Base-by-base conservation (phyloP, 129 eudicot species). In the Scalesia atractyloides region DNA sequence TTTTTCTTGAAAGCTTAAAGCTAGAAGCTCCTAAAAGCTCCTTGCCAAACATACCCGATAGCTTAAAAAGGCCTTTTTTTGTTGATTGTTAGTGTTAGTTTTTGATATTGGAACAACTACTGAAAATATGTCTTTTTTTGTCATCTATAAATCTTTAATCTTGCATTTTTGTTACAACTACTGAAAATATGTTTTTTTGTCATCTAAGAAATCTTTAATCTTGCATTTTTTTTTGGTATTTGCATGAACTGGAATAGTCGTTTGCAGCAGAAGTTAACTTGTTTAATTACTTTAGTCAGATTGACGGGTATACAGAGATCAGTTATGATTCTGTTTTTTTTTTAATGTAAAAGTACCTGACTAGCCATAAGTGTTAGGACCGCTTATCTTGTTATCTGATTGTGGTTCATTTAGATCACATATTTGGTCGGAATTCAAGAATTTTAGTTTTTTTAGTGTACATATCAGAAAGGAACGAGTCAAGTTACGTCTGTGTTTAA, bases 181-280 rank as follows among this genome's bases (percentile, higher is more conserved):
- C 2, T 39, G 12, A 22, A 57, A 0, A 3, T 57, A 11, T 57
- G 64, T 6, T 22, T 57, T 11, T 57, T 6, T 49, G 16, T 68
- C 46, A 24, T 46, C 36, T 48, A 4, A 68, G 30, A n/a, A 4
- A 49, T 50, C 30, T 69, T 50, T 6, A 69, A 69, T 69, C 33
- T 69, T 69, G 17, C 8, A 68, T 15, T 47, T 22, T 58, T 7
- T 1, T 58, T 58, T 16, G 39, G 39, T 58, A 58, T 58, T 11
- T 58, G 64, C 7, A 24, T 22, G 16, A 22, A 58, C 16, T 41
- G 6, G 6, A 46, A 13, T 67, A 47, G 61, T 52, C 9, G 9
- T 51, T 69, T 52, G 34, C 49, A 51, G 18, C 24, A 34, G 50
- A 52, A 34, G 58, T 33, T 69, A 17, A 14, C 13, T 62, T n/a